Evolutionary conservation across 495 filamentous ascomycete species (phyloP), one percentile per base, ranked within the genome.

Genomic region (Trichocladium antarcticum): DNA sequence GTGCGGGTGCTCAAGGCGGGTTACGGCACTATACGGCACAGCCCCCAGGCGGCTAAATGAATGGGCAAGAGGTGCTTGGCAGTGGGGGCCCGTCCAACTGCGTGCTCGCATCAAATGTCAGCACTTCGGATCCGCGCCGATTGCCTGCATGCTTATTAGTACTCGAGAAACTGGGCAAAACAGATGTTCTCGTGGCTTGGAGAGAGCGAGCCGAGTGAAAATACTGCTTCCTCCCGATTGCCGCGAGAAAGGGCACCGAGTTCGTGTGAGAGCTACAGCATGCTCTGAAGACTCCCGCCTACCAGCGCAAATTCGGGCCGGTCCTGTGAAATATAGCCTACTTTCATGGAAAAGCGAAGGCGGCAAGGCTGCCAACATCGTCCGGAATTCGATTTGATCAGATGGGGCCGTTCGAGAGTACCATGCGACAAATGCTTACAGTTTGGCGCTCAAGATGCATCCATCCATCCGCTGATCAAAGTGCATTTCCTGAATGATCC

Each of bases 11-110:
- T 32, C 31, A 11, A 39, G 36, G 45, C 37, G 37, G 37, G 45
- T 32, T 35, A 22, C 19, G 45, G 45, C 45, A 35, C 45, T 40
- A 37, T 35, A 22, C 19, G 45, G 45, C 45, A 35, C 45, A 48
- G 45, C 45, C 16, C 2, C 28, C 17, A 16, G 5, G n/a, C 24
- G 2, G 36, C 45, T 6, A 20, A 17, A 10, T 32, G 24, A n/a
- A n/a, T n/a, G n/a, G n/a, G n/a, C 8, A 5, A 27, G 40, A 32
- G 29, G 28, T n/a, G 4, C 24, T 27, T 27, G 24, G 8, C 4
- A 27, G 8, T 27, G 21, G 17, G 44, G 32, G 28, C 36, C 17
- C 10, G 43, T 12, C 43, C 43, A 47, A 52, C 50, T 35, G 38
- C n/a, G 34, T 32, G 3, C 10, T 20, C 35, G 9, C 35, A 35